phyloP scores from a whole-genome alignment of 495 filamentous ascomycete species.

The Penicillium odoratum region DNA sequence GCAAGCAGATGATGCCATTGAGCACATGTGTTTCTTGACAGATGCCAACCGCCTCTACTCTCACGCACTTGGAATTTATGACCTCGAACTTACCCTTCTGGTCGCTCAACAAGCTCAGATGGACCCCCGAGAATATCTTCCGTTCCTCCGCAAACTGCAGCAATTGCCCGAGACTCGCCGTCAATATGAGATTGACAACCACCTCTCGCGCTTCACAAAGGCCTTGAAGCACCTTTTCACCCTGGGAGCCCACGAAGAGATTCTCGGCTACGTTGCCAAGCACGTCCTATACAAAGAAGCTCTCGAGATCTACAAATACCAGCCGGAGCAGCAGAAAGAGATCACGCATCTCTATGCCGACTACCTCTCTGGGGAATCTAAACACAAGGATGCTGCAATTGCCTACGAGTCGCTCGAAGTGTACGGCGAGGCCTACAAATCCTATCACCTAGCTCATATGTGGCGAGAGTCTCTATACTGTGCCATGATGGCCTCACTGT shows the following conservation, averaged over 20 bases:
- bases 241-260: conserved; percentile 68
- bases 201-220: conserved; percentile 72
- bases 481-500: conserved; percentile 65
- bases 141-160: conserved; percentile 86
- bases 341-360: conserved; percentile 77
- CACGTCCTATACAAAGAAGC: conserved; percentile 78
- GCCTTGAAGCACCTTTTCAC: conserved; percentile 74
- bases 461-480: conserved; percentile 89
- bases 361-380: conserved; percentile 69
- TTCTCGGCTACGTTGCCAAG: conserved; percentile 70
- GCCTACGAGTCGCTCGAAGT: conserved; percentile 85
- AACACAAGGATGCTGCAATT: conserved; percentile 80
- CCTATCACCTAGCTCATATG: conserved; percentile 76
- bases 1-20: conserved; percentile 79
- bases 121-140: conserved; percentile 93
- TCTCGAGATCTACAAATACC: conserved; percentile 81
- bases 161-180: conserved; percentile 65
- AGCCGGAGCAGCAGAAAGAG: conserved; percentile 56
- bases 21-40: conserved; percentile 95
- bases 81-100: conserved; percentile 83
- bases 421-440: conserved; percentile 68
- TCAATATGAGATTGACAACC: conserved; percentile 83
- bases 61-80: conserved; percentile 83
- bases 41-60: conserved; percentile 94
- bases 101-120: conserved; percentile 96